Conservation (phyloP, 306 rosid species). For the Alnus rubra region DNA sequence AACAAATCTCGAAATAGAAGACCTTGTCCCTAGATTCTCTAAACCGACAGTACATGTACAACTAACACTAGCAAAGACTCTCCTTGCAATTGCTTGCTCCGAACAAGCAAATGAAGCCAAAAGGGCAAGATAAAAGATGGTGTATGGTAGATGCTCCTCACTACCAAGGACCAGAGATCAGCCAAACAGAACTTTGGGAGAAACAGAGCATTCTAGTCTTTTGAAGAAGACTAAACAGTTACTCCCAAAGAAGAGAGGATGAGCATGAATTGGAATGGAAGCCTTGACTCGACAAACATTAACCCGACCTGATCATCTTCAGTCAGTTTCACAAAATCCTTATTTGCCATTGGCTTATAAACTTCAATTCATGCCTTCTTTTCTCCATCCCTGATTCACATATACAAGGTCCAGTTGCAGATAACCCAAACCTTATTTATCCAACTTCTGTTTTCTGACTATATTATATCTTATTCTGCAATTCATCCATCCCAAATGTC, state of each 20-base stretch:
- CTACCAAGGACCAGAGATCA: neutral
- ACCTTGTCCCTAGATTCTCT: neutral
- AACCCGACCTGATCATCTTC: neutral
- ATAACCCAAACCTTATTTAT: neutral
- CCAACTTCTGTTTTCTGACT: neutral
- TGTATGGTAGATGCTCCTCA: neutral
- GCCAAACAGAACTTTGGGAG: neutral
- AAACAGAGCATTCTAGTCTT: neutral
- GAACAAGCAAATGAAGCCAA: too few species aligned
- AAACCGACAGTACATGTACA: neutral
- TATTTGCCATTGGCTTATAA: neutral
- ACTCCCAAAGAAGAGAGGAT: too few species aligned
- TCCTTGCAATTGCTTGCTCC: neutral
- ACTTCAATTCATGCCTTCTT: neutral
- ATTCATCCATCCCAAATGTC: neutral
- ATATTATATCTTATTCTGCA: neutral
- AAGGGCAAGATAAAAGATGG: too few species aligned
- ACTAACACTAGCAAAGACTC: neutral
- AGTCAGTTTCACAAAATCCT: neutral
- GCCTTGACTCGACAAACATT: too few species aligned
- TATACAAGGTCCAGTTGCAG: neutral
- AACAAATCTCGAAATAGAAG: neutral
- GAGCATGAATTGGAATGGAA: too few species aligned
- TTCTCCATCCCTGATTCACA: neutral
- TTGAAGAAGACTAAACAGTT: too few species aligned